Base-by-base conservation (phyloP, 2,329 filamentous ascomycete species). In the Colletotrichum sp. region DNA sequence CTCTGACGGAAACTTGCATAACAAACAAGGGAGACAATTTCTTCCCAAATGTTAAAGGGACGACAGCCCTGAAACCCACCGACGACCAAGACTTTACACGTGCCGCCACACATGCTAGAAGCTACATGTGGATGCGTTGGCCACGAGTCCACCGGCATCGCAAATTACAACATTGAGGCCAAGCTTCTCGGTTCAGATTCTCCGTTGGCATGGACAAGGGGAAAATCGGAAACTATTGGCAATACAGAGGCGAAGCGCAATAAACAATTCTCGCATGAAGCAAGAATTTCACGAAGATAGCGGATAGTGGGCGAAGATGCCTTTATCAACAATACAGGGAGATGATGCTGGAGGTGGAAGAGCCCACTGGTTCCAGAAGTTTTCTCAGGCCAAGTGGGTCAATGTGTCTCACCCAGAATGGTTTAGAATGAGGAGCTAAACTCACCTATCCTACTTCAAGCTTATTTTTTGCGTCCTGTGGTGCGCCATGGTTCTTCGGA, bases 291-390 rank as follows among this genome's bases (percentile, higher is more conserved):
- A 39, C 22, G 57, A 26, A 22, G 39, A 26, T 48, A n/a, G n/a
- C 15, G 34, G n/a, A n/a, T 24, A 26, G 18, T 57, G 63, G 32
- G 18, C 34, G 48, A 73, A 18, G 26, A 62, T 28, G 32, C 52
- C 18, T 68, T 60, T 68, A 48, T 32, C 18, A 44, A 52, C 24
- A 48, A 34, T 18, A 24, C n/a, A n/a, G 55, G 32, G 59, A 72
- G 39, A 52, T 48, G 52, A 22, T 9, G 62, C 39, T 22, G 55
- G 30, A 48, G 9, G 59, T 28, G 13, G 16, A 12, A 15, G 62
- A 44, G 39, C 4, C 70, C 73, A 68, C 73, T 26, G 28, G 39
- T 67, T 52, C 64, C 64, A 68, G 73, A 73, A 68, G 32, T 63
- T 57, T 65, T 69, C 18, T 52, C 36, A 16, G 9, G 57, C 32